A percentile compares a stretch with the other conserved stretches of the same genome.
phyloP scores from a whole-genome alignment of 305 asterid species.

The Fraxinus sp. region DNA sequence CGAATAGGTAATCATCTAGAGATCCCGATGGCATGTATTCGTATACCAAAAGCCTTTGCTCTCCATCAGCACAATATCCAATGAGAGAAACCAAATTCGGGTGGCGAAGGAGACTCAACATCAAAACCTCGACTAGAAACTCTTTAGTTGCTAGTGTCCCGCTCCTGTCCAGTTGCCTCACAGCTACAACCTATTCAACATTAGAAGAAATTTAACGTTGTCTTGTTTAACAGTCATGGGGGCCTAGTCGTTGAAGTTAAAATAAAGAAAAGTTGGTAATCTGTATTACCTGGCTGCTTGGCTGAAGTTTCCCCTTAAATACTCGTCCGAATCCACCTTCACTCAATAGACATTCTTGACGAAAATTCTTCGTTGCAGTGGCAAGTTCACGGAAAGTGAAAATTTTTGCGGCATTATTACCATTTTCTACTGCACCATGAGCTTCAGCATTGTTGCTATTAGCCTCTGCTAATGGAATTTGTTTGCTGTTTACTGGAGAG shows the following conservation, averaged over 20 bases:
- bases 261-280: background rate
- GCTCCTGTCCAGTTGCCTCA: constrained; percentile 79
- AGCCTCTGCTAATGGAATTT: constrained; percentile 23
- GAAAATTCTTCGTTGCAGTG: constrained; percentile 78
- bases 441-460: constrained; percentile 21
- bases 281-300: constrained; percentile 51
- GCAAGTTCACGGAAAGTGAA: constrained; percentile 93
- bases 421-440: constrained; percentile 23
- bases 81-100: constrained; percentile 62
- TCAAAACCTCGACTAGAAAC: constrained; percentile 56
- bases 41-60: constrained; percentile 79
- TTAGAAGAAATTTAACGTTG: constrained; percentile 10
- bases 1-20: constrained; percentile 50
- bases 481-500: constrained; percentile 30
- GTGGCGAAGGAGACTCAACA: constrained; percentile 64
- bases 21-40: constrained; percentile 72
- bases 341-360: constrained; percentile 67
- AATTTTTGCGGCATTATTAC: constrained; percentile 36
- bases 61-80: constrained; percentile 97
- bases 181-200: constrained; percentile 56
- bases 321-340: constrained; percentile 89
- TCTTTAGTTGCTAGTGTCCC: constrained; percentile 66
- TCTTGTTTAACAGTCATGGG: background rate
- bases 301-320: constrained; percentile 67
- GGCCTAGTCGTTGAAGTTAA: background rate